Conservation (phyloP, 345 rosid species). For the Conringia planisiliqua region DNA sequence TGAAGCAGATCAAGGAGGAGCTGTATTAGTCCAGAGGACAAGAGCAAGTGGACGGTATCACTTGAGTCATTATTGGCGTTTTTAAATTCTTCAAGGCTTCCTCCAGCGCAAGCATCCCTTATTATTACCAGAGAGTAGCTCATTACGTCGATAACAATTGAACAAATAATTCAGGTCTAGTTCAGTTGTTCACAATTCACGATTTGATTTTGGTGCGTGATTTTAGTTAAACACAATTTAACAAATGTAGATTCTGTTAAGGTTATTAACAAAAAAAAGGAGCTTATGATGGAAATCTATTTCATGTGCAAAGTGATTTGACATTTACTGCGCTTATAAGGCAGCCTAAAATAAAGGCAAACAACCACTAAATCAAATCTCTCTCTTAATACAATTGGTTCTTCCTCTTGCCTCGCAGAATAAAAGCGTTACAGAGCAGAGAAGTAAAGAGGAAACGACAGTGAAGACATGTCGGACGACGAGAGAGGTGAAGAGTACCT, state of each 20-base stretch:
- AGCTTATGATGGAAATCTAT: constrained; percentile 21
- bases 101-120: too few relatives aligned
- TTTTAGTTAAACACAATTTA: not conserved
- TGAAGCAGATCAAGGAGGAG: too few relatives aligned
- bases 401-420: not conserved
- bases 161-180: too few relatives aligned
- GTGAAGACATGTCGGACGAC: constrained; percentile 49
- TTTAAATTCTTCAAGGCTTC: too few relatives aligned
- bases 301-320: constrained; percentile 35
- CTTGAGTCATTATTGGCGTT: too few relatives aligned
- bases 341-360: not conserved
- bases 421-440: not conserved
- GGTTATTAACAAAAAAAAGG: not conserved
- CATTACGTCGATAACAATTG: too few relatives aligned
- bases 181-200: not conserved
- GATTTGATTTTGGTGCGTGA: too few relatives aligned
- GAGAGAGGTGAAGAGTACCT: constrained; percentile 76
- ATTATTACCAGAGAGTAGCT: too few relatives aligned
- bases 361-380: not conserved
- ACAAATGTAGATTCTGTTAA: too few relatives aligned
- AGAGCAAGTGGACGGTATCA: too few relatives aligned
- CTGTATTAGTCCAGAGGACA: too few relatives aligned
- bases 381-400: not conserved
- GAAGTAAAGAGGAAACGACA: not conserved
- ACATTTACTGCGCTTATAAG: constrained; percentile 15